phyloP scores from a whole-genome alignment of 2,329 filamentous ascomycete species.

The Colletotrichum camelliae region DNA sequence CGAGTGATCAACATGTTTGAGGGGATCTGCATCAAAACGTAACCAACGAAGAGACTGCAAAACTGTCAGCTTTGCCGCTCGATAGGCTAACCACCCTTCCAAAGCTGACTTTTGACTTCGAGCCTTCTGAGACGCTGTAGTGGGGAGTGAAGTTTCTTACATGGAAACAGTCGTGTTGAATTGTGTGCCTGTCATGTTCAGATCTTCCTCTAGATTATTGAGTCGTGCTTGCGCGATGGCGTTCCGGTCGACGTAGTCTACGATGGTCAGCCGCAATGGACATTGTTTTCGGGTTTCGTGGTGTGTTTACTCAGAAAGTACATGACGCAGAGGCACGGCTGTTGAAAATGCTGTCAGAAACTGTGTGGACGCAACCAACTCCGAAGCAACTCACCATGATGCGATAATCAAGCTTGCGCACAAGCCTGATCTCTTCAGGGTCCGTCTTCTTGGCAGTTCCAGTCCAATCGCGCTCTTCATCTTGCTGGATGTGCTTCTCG shows the following conservation, averaged over 20 bases:
- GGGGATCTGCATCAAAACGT: constrained; percentile 44
- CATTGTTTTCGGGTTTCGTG: background rate
- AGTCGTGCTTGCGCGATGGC: constrained; percentile 52
- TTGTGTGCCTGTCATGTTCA: constrained; percentile 43
- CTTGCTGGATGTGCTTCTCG: constrained; percentile 24
- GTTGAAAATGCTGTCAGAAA: background rate
- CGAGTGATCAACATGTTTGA: constrained; percentile 51
- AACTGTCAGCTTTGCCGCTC: background rate
- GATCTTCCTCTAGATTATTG: constrained; percentile 45
- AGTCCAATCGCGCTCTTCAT: constrained; percentile 38
- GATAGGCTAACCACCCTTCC: background rate
- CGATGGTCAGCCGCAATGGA: background rate
- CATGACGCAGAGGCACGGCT: constrained; percentile 45
- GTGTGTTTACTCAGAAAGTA: constrained; percentile 43
- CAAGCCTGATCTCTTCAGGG: constrained; percentile 42
- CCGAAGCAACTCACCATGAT: constrained; percentile 40
- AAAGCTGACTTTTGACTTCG: background rate
- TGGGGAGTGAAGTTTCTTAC: constrained; percentile 20
- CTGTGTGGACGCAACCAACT: background rate
- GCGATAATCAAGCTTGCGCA: constrained; percentile 44
- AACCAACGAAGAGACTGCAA: constrained; percentile 39
- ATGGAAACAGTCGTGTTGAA: constrained; percentile 43
- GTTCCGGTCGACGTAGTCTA: constrained; percentile 47
- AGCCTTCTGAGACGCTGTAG: background rate
- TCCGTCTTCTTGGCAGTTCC: constrained; percentile 43